These are phyloP conservation scores for Mortierella sp. DNA, from an alignment of 371 early-diverging fungal genomes.

Conservation along the genomic window DNA sequence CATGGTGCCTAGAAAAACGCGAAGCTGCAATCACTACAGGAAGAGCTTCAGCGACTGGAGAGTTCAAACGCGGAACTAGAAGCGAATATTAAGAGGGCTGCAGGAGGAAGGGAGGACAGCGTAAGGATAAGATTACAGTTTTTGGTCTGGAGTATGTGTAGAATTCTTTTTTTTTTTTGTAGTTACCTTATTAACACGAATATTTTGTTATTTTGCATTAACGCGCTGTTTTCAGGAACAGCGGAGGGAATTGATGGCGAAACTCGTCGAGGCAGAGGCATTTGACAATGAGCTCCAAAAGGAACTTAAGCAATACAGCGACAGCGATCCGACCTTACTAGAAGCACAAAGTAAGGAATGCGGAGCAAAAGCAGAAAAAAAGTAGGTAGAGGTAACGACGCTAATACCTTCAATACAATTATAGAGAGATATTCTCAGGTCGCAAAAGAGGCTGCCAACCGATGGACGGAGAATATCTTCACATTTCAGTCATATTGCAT, in stretches of 20 bases:
- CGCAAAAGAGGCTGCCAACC: constrained; percentile 84
- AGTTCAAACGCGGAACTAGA: constrained; percentile 57
- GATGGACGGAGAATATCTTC: constrained; percentile 97
- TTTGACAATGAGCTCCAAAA: constrained; percentile 41
- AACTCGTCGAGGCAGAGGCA: constrained; percentile 61
- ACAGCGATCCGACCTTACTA: constrained; percentile 83
- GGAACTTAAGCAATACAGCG: constrained; percentile 75
- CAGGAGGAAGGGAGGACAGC: constrained; percentile 63
- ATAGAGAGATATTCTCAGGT: constrained; percentile 67
- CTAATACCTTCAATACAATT: neutral
- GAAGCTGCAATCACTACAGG: constrained; percentile 60
- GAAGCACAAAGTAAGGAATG: constrained; percentile 66
- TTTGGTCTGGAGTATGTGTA: no score
- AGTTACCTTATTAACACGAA: no score
- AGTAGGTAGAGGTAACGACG: neutral
- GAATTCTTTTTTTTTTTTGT: no score
- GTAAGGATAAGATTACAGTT: no score
- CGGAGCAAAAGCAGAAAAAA: neutral
- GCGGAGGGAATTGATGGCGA: constrained; percentile 59
- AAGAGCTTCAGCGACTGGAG: constrained; percentile 54
- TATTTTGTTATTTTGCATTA: neutral
- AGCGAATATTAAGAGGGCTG: constrained; percentile 55
- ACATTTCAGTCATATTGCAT: constrained; percentile 84
- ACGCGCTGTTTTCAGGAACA: constrained; percentile 58
- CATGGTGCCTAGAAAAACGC: constrained; percentile 32